Evolutionary conservation across 1,139 yeast genomes (phyloP).

Genomic region (Hansenula lynferdii): DNA sequence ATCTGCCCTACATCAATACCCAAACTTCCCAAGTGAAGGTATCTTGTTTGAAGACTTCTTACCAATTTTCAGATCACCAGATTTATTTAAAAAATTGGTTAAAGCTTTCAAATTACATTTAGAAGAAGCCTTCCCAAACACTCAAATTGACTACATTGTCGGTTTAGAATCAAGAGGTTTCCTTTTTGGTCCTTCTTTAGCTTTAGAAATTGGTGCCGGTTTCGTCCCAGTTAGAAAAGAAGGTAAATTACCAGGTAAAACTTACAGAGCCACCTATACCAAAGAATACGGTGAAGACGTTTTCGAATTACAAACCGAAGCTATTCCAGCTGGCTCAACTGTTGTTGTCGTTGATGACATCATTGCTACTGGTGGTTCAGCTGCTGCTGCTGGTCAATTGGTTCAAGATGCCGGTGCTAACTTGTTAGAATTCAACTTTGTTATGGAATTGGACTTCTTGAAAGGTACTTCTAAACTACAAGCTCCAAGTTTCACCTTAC

Average conservation of each 20-base stretch:
- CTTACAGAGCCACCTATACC: slow-evolving; percentile 64
- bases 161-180: slow-evolving; percentile 98
- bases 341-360: slow-evolving; percentile 92
- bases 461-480: slow-evolving; percentile 87
- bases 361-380: slow-evolving; percentile 98
- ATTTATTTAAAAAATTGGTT: slow-evolving; percentile 71
- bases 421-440: slow-evolving; percentile 76
- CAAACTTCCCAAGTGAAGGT: slow-evolving; percentile 93
- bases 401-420: slow-evolving; percentile 63
- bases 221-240: slow-evolving; percentile 93
- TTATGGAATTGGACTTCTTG: slow-evolving; percentile 91
- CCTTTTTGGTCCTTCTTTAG: slow-evolving; percentile 92
- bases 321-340: slow-evolving; percentile 74
- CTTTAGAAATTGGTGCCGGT: slow-evolving; percentile 83
- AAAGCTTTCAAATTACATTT: slow-evolving; percentile 78
- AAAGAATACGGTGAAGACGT: slow-evolving; percentile 93
- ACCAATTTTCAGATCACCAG: slow-evolving; percentile 86
- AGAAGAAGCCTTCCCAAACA: slow-evolving; percentile 42
- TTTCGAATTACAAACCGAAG: slow-evolving; percentile 83
- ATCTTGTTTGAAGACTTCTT: slow-evolving; percentile 91
- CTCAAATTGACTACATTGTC: slow-evolving; percentile 79
- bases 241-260: slow-evolving; percentile 91
- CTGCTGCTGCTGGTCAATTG: slow-evolving; percentile 88
- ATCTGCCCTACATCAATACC: slow-evolving; percentile 72
- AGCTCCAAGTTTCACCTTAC: slow-evolving; percentile 82